Percentiles rank a stretch among this genome's conserved stretches.
phyloP scores from a whole-genome alignment of 148 eudicot species.

The Tetragonia tetragonoides region DNA sequence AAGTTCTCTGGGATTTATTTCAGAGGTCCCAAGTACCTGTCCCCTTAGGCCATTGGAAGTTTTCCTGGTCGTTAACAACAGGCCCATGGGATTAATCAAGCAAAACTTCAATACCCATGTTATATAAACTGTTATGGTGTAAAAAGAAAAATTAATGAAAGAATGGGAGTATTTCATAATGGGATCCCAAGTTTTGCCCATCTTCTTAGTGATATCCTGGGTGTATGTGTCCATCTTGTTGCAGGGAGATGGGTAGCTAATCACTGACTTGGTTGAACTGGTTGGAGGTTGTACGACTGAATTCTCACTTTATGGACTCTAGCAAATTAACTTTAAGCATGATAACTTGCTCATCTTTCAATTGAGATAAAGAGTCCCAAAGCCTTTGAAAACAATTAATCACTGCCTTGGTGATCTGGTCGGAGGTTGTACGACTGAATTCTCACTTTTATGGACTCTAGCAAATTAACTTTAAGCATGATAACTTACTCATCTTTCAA shows the following conservation, averaged over 20 bases:
- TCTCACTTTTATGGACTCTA: too few species aligned
- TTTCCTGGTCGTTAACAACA: too few species aligned
- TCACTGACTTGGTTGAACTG: neutral
- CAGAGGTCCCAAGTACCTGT: too few species aligned
- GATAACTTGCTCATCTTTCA: neutral
- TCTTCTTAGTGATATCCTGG: neutral
- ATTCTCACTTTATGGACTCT: neutral
- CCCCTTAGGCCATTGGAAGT: too few species aligned
- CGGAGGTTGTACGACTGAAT: neutral
- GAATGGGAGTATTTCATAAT: neutral
- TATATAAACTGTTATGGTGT: neutral
- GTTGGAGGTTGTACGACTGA: neutral
- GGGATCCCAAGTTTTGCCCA: neutral
- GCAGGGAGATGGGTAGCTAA: neutral
- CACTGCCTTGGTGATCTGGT: neutral
- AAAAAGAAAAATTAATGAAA: neutral
- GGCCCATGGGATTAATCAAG: neutral
- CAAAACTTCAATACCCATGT: neutral
- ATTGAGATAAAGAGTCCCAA: neutral
- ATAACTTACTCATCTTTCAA: neutral
- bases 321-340: neutral
- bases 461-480: too few species aligned
- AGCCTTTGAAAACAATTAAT: neutral
- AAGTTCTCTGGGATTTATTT: too few species aligned
- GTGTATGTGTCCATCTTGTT: neutral